A percentile compares a stretch with the other conserved stretches of the same genome.
Conservation (phyloP, 805 yeast genomes). For the Cyberlindnera bimundalis region DNA sequence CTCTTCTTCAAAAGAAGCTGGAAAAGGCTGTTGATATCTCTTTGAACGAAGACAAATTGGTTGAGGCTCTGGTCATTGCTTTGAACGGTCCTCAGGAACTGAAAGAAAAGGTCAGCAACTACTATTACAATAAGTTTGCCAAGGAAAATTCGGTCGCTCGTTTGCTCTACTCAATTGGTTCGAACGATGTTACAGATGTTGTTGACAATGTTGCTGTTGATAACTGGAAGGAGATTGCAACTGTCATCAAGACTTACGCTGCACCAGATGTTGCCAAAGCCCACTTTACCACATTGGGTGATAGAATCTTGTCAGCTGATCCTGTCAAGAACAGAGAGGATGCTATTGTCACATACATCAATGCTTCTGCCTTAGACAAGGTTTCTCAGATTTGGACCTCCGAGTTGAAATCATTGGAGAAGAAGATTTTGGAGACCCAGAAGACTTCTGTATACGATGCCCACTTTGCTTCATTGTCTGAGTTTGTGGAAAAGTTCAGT, state of each 20-base stretch:
- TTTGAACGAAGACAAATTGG: conserved; percentile 55
- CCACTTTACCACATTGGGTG: conserved; percentile 69
- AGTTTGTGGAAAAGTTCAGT: conserved; percentile 79
- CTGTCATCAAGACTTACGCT: conserved; percentile 58
- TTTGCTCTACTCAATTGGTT: conserved; percentile 61
- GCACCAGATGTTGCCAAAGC: conserved; percentile 47
- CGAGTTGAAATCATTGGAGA: conserved; percentile 55
- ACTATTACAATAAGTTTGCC: conserved; percentile 62
- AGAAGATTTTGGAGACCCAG: conserved; percentile 35
- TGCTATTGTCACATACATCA: conserved; percentile 74
- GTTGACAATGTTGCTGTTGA: conserved; percentile 72
- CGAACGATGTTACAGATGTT: conserved; percentile 57
- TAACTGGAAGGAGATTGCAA: conserved; percentile 83
- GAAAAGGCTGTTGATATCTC: conserved; percentile 66
- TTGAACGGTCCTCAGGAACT: conserved; percentile 58
- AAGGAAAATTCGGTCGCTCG: conserved; percentile 57
- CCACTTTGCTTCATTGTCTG: conserved; percentile 74
- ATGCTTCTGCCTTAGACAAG: conserved; percentile 77
- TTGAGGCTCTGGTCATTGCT: conserved; percentile 83
- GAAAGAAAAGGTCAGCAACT: conserved; percentile 65
- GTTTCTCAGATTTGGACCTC: conserved; percentile 80
- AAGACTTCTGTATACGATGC: conserved; percentile 71
- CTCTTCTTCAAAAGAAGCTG: conserved; percentile 59
- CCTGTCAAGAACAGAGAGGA: conserved; percentile 55
- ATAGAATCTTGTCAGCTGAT: conserved; percentile 55